A percentile compares a stretch with the other conserved stretches of the same genome.
These are phyloP conservation scores for Anacardium occidentale DNA, from an alignment of 345 rosid genomes.

Conservation along the genomic window DNA sequence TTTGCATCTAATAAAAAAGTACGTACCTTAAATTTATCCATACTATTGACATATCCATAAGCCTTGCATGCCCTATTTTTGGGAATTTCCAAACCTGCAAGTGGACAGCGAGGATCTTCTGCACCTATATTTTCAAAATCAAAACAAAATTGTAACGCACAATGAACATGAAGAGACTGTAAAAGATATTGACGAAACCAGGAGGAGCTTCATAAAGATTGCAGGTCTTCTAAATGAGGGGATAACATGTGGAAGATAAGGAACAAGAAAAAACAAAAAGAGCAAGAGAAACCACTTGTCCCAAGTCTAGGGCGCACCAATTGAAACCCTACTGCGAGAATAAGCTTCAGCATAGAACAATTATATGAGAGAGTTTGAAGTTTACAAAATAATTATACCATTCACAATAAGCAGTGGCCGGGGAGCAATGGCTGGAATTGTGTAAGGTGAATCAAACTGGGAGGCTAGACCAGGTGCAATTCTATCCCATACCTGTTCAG, in stretches of 20 bases:
- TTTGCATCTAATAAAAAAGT: too few relatives aligned
- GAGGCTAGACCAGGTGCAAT: conserved; percentile 89
- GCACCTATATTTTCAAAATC: conserved; percentile 45
- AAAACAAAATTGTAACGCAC: not conserved
- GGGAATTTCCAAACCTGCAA: conserved; percentile 58
- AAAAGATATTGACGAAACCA: not conserved
- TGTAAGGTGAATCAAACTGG: conserved; percentile 64
- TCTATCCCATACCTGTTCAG: conserved; percentile 78
- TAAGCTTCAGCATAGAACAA: not conserved
- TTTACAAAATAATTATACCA: conserved; percentile 39
- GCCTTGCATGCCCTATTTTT: conserved; percentile 42
- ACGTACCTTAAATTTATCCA: conserved; percentile 54
- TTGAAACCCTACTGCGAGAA: not conserved
- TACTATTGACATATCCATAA: conserved; percentile 37
- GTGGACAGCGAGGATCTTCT: conserved; percentile 79
- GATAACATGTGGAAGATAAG: not conserved
- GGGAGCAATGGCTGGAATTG: conserved; percentile 66
- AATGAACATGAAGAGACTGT: not conserved
- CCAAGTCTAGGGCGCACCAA: not conserved
- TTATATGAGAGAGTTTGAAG: not conserved
- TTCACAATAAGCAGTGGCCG: conserved; percentile 69
- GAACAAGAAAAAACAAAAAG: not conserved
- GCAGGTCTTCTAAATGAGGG: not conserved
- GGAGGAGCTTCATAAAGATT: not conserved
- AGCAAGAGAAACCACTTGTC: not conserved